Conservation (phyloP, 768 basidiomycete species). For the Boletus pseudo-olivaceus region DNA sequence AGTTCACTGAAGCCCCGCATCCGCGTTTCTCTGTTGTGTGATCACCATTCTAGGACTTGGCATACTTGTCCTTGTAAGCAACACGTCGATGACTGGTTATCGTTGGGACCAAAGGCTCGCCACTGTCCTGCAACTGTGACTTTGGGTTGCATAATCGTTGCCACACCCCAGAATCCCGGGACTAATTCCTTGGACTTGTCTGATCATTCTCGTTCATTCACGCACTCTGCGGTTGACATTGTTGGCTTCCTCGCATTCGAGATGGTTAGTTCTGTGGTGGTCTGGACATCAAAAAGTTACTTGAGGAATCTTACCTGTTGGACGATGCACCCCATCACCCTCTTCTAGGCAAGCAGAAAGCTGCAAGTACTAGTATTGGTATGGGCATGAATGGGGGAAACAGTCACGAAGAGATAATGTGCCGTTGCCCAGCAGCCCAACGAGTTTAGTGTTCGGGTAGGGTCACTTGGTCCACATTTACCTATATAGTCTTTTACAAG, state of each 20-base stretch:
- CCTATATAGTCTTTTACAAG: background rate
- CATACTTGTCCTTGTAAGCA: background rate
- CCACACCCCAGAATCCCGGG: background rate
- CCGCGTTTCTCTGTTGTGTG: slow-evolving; percentile 8
- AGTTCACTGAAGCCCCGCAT: background rate
- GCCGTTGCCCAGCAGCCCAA: background rate
- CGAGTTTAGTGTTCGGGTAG: background rate
- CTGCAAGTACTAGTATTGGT: too few relatives aligned
- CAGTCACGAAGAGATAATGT: background rate
- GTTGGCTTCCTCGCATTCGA: background rate
- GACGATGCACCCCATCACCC: too few relatives aligned
- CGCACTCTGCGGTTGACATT: background rate
- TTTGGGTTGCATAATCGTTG: background rate
- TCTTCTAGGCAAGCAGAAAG: background rate
- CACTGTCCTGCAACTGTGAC: background rate
- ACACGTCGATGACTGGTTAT: background rate
- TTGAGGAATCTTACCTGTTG: background rate
- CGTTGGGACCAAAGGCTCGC: background rate
- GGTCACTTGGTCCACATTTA: background rate
- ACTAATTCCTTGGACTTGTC: background rate
- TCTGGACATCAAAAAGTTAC: background rate
- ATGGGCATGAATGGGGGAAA: background rate
- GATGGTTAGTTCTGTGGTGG: background rate
- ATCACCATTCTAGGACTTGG: slow-evolving; percentile 7
- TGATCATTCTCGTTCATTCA: background rate